phyloP scores from a whole-genome alignment of 2,329 filamentous ascomycete genomes.

The Kalaharituber pfeilii region DNA sequence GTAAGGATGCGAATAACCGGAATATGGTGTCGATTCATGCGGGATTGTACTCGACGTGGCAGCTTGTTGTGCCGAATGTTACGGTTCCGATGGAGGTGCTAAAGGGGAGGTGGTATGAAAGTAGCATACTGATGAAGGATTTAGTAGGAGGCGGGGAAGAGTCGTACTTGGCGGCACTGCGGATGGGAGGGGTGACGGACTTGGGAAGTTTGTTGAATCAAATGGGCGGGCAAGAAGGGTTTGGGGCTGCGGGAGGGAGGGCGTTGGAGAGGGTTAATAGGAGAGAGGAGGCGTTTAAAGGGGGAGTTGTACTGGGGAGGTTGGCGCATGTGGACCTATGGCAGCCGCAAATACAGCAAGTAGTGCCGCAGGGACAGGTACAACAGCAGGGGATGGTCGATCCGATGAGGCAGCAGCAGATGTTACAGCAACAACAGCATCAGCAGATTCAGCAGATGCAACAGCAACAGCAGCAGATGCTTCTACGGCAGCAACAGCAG shows the following conservation, averaged over 20 bases:
- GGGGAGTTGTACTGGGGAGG: background rate
- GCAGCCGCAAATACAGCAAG: background rate
- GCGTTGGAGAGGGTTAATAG: constrained; percentile 13
- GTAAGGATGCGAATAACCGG: background rate
- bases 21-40: background rate
- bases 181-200: background rate
- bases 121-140: constrained; percentile 31
- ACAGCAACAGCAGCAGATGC: background rate
- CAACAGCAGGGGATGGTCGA: background rate
- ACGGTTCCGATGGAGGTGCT: constrained; percentile 30
- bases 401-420: background rate
- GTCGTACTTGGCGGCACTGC: constrained; percentile 24
- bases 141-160: constrained; percentile 23
- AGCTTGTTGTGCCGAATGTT: constrained; percentile 6
- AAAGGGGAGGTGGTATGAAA: constrained; percentile 46
- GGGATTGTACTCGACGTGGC: constrained; percentile 12
- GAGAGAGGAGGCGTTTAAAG: constrained; percentile 14
- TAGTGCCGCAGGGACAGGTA: background rate
- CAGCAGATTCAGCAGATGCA: background rate
- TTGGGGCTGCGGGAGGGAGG: constrained; percentile 1
- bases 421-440: background rate
- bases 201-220: constrained; percentile 15
- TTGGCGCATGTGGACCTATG: background rate
- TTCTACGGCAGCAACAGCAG: background rate
- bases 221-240: constrained; percentile 13